Conservation (phyloP, 2,329 filamentous ascomycete species). For the Aspergillus uvarum region DNA sequence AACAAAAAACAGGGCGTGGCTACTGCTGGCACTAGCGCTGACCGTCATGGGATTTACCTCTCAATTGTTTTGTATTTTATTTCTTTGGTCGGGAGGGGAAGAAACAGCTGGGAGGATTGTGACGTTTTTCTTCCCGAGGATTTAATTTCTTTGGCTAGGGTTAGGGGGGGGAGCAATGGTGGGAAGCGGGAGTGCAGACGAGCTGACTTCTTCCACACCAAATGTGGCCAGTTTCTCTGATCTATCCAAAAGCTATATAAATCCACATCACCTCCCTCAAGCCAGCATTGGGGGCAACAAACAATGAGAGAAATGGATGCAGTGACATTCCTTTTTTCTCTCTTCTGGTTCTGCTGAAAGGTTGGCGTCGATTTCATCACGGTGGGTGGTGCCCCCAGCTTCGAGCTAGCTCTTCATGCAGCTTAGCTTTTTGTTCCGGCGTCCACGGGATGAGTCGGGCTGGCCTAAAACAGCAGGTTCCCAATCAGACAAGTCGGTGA, state of each 20-base stretch:
- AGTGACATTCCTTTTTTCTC: neutral
- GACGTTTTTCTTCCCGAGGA: neutral
- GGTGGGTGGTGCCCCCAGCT: neutral
- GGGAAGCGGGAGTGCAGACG: neutral
- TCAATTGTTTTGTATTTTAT: neutral
- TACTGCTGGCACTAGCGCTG: neutral
- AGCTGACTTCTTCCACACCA: constrained; percentile 4
- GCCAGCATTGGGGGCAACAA: neutral
- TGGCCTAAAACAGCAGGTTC: constrained; percentile 4
- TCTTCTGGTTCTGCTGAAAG: neutral
- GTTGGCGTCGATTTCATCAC: neutral
- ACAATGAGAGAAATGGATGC: neutral
- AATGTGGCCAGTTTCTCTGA: constrained; percentile 12
- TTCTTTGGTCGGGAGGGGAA: neutral
- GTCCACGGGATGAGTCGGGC: constrained; percentile 3
- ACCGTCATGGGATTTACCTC: neutral
- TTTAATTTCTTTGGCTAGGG: constrained; percentile 1
- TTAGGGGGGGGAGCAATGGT: neutral
- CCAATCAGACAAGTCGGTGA: constrained; percentile 7
- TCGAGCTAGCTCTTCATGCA: constrained; percentile 2
- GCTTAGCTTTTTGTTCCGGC: constrained; percentile 1
- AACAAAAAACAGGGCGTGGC: no score
- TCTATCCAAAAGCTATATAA: constrained; percentile 15
- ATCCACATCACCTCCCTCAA: constrained; percentile 3
- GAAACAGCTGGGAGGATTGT: neutral